Evolutionary conservation across 352 stramenopile genomes (phyloP), one percentile per base, ranked within the genome.

Genomic region (Thalassiosira livingstoniorum): DNA sequence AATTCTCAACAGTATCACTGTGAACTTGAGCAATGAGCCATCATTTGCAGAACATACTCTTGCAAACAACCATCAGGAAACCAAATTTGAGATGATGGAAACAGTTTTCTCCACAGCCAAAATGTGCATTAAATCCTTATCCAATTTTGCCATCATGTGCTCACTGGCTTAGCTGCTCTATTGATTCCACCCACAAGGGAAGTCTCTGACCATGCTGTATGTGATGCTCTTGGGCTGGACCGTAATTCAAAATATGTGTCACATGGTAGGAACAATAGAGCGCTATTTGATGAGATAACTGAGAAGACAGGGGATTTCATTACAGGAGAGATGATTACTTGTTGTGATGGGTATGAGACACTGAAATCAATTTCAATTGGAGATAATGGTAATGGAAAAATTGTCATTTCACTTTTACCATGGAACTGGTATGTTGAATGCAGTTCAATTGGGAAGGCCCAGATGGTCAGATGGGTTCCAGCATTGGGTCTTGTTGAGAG

Each of bases 201-300:
- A 7, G 15, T 18, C 7, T 7, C 7, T 47, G 15, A 18, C 7
- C 7, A 15, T 18, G 39, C 7, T 18, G 39, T 47, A 15, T 47
- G 39, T 15, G 39, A 47, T 47, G 15, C 15, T 47, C 39, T 47
- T 18, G 15, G 15, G 39, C 18, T 67, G 5, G 42, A 67, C 58
- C 58, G 58, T n/a, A 5, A 67, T 4, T 15, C 58, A 25, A 67
- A 67, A 29, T 67, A 67, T 43, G 18, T 67, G 7, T 7, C 13
- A 4, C 7, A 15, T 21, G 58, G 25, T 7, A 5, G 37, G 21
- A 11, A n/a, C 25, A 67, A 67, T n/a, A 4, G 29, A 35, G 25
- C 7, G 58, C 25, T 25, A 25, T 67, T 39, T 5, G 21, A 37
- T 5, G 21, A 29, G 18, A 45, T 21, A 31, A 23, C 42, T 7